A percentile compares a stretch with the other conserved stretches of the same genome.
Evolutionary conservation across 768 basidiomycete genomes (phyloP).

Genomic region (Galerina marginata): DNA sequence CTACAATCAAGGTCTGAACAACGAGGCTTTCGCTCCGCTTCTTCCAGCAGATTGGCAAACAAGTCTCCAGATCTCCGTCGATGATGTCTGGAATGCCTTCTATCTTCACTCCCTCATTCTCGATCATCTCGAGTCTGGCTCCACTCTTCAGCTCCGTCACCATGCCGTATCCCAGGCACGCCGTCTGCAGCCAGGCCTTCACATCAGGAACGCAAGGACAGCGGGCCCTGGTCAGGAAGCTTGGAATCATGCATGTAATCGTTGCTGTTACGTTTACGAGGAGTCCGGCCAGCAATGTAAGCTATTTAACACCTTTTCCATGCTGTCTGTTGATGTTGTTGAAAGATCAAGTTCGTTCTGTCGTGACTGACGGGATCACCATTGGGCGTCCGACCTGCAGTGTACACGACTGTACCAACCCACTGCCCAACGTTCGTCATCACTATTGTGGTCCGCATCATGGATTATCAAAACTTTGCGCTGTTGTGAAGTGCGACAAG

Average conservation of each 20-base stretch:
- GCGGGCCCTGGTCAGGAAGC: conserved; percentile 32
- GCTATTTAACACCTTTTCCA: neutral
- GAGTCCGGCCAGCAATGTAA: conserved; percentile 16
- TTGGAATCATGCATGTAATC: conserved; percentile 35
- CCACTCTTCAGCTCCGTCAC: conserved; percentile 22
- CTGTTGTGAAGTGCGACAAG: neutral
- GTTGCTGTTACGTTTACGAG: conserved; percentile 27
- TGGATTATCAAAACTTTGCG: neutral
- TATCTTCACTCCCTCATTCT: conserved; percentile 24
- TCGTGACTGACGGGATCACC: conserved; percentile 36
- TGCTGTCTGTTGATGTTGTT: neutral
- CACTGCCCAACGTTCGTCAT: neutral
- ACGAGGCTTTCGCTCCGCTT: too few species aligned
- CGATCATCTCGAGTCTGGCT: conserved; percentile 20
- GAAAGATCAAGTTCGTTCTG: conserved; percentile 12
- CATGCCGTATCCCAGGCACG: conserved; percentile 19
- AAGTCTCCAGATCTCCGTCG: neutral
- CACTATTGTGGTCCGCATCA: neutral
- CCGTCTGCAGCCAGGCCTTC: conserved; percentile 24
- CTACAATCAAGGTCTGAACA: too few species aligned
- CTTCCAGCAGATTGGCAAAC: too few species aligned
- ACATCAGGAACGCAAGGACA: conserved; percentile 28
- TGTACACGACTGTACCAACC: conserved; percentile 30
- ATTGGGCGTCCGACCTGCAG: conserved; percentile 38
- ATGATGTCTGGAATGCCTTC: conserved; percentile 33